These are phyloP conservation scores for Candida orba DNA, from an alignment of 805 yeast genomes.

Conservation along the genomic window DNA sequence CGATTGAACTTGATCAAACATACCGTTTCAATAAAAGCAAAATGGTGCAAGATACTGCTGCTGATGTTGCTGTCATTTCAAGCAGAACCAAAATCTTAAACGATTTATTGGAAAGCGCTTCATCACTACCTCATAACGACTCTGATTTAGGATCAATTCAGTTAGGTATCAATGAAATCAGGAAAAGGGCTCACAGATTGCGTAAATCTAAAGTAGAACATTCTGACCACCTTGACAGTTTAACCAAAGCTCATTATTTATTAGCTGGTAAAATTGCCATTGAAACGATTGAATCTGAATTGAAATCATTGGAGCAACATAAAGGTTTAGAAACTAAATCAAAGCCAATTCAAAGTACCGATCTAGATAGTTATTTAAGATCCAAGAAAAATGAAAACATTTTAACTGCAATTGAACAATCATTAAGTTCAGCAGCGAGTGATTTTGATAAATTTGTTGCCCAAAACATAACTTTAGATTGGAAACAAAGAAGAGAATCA, in stretches of 20 bases:
- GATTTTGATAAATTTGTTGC: slow-evolving; percentile 78
- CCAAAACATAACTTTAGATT: slow-evolving; percentile 69
- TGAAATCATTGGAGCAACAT: slow-evolving; percentile 32
- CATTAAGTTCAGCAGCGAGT: slow-evolving; percentile 61
- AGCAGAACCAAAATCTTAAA: slow-evolving; percentile 35
- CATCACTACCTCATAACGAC: slow-evolving; percentile 57
- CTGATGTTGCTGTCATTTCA: not conserved
- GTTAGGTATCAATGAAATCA: slow-evolving; percentile 72
- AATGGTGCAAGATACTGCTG: slow-evolving; percentile 2
- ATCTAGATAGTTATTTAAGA: slow-evolving; percentile 57
- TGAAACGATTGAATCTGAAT: slow-evolving; percentile 67
- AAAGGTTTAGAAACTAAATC: slow-evolving; percentile 24
- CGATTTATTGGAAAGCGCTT: slow-evolving; percentile 72
- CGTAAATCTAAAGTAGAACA: slow-evolving; percentile 37
- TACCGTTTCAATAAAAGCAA: not conserved
- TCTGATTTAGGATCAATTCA: slow-evolving; percentile 76
- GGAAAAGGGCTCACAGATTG: slow-evolving; percentile 53
- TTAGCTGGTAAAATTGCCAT: slow-evolving; percentile 86
- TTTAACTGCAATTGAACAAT: slow-evolving; percentile 73
- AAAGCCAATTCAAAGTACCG: slow-evolving; percentile 24
- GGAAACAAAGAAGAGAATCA: slow-evolving; percentile 73
- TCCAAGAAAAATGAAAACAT: slow-evolving; percentile 78
- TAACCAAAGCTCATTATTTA: slow-evolving; percentile 77
- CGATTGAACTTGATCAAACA: no score
- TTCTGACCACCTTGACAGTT: slow-evolving; percentile 29